A percentile compares a stretch with the other conserved stretches of the same genome.
Conservation (phyloP, 2,329 filamentous ascomycete genomes). For the Ceratocystis huliohia region DNA sequence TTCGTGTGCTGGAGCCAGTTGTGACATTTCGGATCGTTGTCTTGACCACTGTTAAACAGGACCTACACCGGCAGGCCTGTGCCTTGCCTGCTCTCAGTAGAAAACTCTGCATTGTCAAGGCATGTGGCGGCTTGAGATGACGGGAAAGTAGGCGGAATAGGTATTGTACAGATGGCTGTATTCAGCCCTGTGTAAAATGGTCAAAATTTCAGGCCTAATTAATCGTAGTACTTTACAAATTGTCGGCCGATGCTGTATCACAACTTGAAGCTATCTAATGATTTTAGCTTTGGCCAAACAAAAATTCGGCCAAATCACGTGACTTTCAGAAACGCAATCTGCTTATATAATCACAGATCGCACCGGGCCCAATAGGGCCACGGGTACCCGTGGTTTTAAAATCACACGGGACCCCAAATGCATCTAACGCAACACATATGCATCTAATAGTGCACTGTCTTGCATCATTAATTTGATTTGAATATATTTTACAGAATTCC, state of each 20-base stretch:
- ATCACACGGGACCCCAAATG: no score
- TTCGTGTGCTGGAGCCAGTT: slow-evolving; percentile 37
- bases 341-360: not conserved
- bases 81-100: slow-evolving; percentile 55
- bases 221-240: not conserved
- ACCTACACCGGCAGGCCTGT: slow-evolving; percentile 49
- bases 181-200: not conserved
- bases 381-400: no score
- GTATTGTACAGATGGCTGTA: not conserved
- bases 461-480: no score
- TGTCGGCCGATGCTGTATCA: not conserved
- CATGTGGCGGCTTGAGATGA: not conserved
- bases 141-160: not conserved
- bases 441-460: no score
- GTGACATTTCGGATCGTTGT: slow-evolving; percentile 31
- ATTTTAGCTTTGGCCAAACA: not conserved
- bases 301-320: not conserved
- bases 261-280: not conserved
- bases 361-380: no score
- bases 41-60: slow-evolving; percentile 44
- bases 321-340: not conserved
- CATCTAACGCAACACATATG: no score
- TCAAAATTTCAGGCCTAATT: not conserved
- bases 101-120: slow-evolving; percentile 47
- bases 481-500: no score